A percentile compares a stretch with the other conserved stretches of the same genome.
phyloP scores from a whole-genome alignment of 1,284 basidiomycete genomes.

The Naganishia sp. region DNA sequence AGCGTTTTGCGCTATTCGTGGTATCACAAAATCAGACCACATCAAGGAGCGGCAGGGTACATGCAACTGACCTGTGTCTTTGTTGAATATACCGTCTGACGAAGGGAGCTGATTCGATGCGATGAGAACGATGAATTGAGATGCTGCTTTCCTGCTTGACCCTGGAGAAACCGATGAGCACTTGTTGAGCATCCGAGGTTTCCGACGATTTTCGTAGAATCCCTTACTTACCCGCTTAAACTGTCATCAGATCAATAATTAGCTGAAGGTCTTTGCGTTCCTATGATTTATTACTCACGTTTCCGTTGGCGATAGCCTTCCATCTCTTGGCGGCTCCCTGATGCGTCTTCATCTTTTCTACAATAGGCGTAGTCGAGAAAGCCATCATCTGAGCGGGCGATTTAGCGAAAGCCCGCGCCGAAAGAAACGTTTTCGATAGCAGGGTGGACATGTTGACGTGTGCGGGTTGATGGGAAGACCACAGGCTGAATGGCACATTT shows the following conservation, averaged over 20 bases:
- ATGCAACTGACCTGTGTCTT: constrained; percentile 30
- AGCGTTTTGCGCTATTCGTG: constrained; percentile 15
- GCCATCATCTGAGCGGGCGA: constrained; percentile 19
- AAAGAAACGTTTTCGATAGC: constrained; percentile 5
- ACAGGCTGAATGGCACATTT: neutral
- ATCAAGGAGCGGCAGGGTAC: neutral
- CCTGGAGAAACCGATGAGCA: constrained; percentile 6
- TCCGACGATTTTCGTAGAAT: too few species aligned
- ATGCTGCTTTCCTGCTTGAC: constrained; percentile 36
- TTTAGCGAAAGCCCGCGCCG: constrained; percentile 21
- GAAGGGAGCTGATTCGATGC: constrained; percentile 30
- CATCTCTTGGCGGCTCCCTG: constrained; percentile 34
- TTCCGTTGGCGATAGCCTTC: constrained; percentile 34
- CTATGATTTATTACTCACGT: constrained; percentile 12
- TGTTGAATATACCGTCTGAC: constrained; percentile 32
- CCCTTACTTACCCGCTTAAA: constrained; percentile 32
- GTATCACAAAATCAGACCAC: neutral
- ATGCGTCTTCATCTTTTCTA: constrained; percentile 35
- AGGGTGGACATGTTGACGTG: neutral
- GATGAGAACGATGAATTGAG: constrained; percentile 32
- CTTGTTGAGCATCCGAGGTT: too few species aligned
- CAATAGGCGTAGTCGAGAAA: constrained; percentile 28
- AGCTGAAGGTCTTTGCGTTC: neutral
- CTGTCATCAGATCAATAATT: constrained; percentile 3
- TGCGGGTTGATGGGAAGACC: neutral